These are phyloP conservation scores for Aspergillus sparsus DNA, from an alignment of 495 filamentous ascomycete genomes.

Conservation along the genomic window DNA sequence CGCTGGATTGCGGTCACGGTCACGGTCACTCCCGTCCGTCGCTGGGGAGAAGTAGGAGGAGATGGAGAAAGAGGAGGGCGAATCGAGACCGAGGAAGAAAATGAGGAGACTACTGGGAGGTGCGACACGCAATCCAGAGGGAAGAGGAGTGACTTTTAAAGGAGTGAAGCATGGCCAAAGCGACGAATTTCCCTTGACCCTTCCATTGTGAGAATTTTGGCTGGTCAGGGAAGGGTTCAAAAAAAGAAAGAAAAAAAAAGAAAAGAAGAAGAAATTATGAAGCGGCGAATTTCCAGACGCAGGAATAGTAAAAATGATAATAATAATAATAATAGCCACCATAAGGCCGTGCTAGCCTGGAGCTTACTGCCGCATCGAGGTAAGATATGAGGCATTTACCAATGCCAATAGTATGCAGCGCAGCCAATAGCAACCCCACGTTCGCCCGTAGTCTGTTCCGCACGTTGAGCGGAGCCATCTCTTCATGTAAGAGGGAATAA, in stretches of 20 bases:
- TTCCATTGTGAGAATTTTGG: background rate
- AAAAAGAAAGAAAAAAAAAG: too few species aligned
- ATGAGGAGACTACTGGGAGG: background rate
- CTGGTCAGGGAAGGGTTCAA: background rate
- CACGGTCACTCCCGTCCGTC: too few species aligned
- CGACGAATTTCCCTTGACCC: background rate
- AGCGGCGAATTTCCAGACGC: too few species aligned
- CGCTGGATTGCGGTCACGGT: background rate
- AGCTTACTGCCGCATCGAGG: too few species aligned
- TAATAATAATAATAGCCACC: too few species aligned
- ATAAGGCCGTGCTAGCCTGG: too few species aligned
- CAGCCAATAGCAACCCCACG: conserved; percentile 13
- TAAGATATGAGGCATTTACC: conserved; percentile 20
- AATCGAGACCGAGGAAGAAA: too few species aligned
- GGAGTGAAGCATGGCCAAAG: background rate
- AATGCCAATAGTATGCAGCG: conserved; percentile 8
- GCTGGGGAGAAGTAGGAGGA: too few species aligned
- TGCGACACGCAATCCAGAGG: background rate
- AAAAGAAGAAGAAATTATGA: too few species aligned
- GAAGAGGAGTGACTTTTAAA: background rate
- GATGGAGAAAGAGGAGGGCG: too few species aligned
- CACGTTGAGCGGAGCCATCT: background rate
- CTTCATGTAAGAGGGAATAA: conserved; percentile 22
- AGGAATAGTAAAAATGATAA: too few species aligned
- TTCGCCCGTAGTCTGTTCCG: background rate